These are phyloP conservation scores for Boletus bicolor DNA, from an alignment of 768 basidiomycete genomes.

Conservation along the genomic window DNA sequence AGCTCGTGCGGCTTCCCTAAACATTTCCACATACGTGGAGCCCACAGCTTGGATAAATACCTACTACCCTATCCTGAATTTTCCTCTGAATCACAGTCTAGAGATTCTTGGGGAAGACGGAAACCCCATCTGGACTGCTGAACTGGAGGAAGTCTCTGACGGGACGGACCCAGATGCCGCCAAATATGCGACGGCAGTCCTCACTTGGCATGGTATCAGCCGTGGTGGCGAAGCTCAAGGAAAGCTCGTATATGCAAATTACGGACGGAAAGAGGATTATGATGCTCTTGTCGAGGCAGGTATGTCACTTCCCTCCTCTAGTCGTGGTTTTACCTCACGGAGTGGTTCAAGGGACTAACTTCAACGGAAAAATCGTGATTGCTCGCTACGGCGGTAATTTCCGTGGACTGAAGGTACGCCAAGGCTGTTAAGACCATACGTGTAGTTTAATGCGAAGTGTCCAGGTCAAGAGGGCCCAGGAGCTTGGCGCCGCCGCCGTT, in stretches of 20 bases:
- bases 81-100: constrained; percentile 54
- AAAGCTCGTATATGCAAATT: constrained; percentile 53
- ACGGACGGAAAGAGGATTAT: constrained; percentile 62
- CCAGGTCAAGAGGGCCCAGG: constrained; percentile 81
- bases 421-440: constrained; percentile 1
- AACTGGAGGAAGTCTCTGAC: constrained; percentile 65
- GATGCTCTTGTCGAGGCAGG: constrained; percentile 53
- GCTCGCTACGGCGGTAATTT: constrained; percentile 74
- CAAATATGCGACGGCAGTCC: constrained; percentile 52
- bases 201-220: constrained; percentile 70
- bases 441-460: constrained; percentile 24
- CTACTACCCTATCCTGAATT: constrained; percentile 76
- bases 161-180: constrained; percentile 61
- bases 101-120: constrained; percentile 54
- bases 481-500: constrained; percentile 78
- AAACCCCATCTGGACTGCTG: constrained; percentile 52
- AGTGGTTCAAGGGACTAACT: constrained; percentile 47
- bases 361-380: constrained; percentile 77
- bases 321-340: neutral
- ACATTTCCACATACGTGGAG: constrained; percentile 37
- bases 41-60: constrained; percentile 61
- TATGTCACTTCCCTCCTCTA: constrained; percentile 13
- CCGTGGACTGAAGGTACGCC: constrained; percentile 84
- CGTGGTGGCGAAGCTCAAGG: constrained; percentile 64
- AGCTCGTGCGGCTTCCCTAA: constrained; percentile 51